A percentile compares a stretch with the other conserved stretches of the same genome.
Conservation (phyloP, 2,329 filamentous ascomycete genomes). For the Botrytis sinoallii region DNA sequence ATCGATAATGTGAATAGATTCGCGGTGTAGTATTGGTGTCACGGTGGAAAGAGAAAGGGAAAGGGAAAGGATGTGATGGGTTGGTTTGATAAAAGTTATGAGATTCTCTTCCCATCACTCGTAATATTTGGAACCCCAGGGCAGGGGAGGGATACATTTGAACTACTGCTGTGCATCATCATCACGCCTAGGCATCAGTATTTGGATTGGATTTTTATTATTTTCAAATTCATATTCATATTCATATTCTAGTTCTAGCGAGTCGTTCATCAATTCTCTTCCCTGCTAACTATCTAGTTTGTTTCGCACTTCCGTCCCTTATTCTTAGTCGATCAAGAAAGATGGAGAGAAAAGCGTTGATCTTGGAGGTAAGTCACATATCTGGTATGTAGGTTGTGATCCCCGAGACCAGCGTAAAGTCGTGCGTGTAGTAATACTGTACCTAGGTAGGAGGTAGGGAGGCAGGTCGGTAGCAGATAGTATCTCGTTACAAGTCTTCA, state of each 20-base stretch:
- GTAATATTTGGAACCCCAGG: background rate
- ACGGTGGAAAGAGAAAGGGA: background rate
- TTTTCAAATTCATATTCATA: too few relatives aligned
- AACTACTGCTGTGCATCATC: constrained; percentile 5
- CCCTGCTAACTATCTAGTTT: background rate
- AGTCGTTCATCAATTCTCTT: background rate
- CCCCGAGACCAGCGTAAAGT: background rate
- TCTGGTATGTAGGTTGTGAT: background rate
- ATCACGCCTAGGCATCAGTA: background rate
- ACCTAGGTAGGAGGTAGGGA: too few relatives aligned
- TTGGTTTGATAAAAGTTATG: background rate
- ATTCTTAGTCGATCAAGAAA: background rate
- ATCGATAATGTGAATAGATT: background rate
- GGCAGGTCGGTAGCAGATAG: background rate
- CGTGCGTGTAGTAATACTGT: background rate
- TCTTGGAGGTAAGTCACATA: background rate
- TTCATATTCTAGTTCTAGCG: background rate
- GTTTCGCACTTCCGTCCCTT: background rate
- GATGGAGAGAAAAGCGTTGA: background rate
- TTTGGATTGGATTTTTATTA: background rate
- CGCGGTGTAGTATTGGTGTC: background rate
- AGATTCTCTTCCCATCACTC: background rate
- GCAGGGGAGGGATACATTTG: background rate
- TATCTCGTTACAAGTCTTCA: background rate
- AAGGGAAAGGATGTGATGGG: background rate